Base-by-base conservation (phyloP, 2,329 filamentous ascomycete species). In the Aureobasidium namibiae region DNA sequence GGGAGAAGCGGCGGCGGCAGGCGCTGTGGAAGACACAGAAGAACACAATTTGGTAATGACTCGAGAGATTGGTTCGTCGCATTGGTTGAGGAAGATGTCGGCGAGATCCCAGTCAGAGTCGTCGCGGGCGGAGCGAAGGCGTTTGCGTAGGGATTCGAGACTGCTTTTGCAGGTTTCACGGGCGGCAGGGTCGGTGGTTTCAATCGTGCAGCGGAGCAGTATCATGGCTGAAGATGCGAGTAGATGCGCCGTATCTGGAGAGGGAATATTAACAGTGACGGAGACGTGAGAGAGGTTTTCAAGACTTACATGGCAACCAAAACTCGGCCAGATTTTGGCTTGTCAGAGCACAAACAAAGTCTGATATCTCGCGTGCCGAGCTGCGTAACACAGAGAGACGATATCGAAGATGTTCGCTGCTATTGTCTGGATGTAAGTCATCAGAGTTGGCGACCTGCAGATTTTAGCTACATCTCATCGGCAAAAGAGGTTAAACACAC, bases 1-100 rank as follows among this genome's bases (percentile, higher is more conserved):
- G 14, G 49, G 33, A 2, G 34, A 26, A 26, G 34, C 16, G 1
- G 36, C n/a, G 11, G 36, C n/a, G 2, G 24, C 50, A 26, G 21
- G 14, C 3, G n/a, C n/a, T 14, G 21, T 41, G 3, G 36, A 13
- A 11, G 33, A 11, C 9, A 24, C 10, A 9, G 41, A 4, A n/a
- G 34, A 39, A 14, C 34, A 33, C 0, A 56, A 29, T 36, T 56
- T 56, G 33, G 23, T 34, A 24, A 49, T 46, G 21, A 58, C 44
- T 3, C 54, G 41, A 14, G 54, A 58, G 18, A 58, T 58, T 8
- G 54, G 54, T 18, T 58, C 54, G 26, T 58, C 54, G 44, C 54
- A 58, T 48, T 58, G 54, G 5, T 49, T 58, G n/a, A 58, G 54
- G 54, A 58, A 58, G 13, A 58, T 58, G 33, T 58, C 54, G 6